Percentiles rank a stretch among this genome's conserved stretches.
Evolutionary conservation across 2,329 filamentous ascomycete species (phyloP).

Genomic region (Epichloe sibirici): DNA sequence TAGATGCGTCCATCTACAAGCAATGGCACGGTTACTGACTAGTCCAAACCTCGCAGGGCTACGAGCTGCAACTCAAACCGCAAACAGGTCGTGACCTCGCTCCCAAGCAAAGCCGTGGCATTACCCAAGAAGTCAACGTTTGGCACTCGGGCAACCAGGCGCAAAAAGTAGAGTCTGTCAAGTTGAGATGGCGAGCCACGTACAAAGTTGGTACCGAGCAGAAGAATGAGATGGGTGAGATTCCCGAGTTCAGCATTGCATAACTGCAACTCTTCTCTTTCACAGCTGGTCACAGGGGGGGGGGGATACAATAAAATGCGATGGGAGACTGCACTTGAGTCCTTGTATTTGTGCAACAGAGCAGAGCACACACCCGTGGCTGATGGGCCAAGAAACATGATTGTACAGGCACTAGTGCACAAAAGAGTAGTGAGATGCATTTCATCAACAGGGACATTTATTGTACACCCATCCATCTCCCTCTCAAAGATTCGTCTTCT

Average conservation of each 20-base stretch:
- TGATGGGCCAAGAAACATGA: too few species aligned
- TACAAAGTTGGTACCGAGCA: slow-evolving; percentile 58
- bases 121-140: slow-evolving; percentile 71
- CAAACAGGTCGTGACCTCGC: slow-evolving; percentile 69
- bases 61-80: slow-evolving; percentile 68
- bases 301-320: background rate
- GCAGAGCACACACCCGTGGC: too few species aligned
- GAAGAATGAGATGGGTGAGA: slow-evolving; percentile 74
- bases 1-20: too few species aligned
- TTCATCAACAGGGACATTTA: too few species aligned
- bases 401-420: too few species aligned
- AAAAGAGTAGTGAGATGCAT: too few species aligned
- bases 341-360: too few species aligned
- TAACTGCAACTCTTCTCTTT: slow-evolving; percentile 20
- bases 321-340: too few species aligned
- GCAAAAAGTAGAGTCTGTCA: slow-evolving; percentile 64
- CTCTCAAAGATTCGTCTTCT: too few species aligned
- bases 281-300: background rate
- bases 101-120: slow-evolving; percentile 60
- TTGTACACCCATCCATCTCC: too few species aligned
- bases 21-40: background rate
- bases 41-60: slow-evolving; percentile 42
- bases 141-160: slow-evolving; percentile 56
- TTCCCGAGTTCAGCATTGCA: slow-evolving; percentile 64
- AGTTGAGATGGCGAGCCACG: slow-evolving; percentile 78